Evolutionary conservation across 495 filamentous ascomycete genomes (phyloP).

Genomic region (Tetracladium marchalianum): DNA sequence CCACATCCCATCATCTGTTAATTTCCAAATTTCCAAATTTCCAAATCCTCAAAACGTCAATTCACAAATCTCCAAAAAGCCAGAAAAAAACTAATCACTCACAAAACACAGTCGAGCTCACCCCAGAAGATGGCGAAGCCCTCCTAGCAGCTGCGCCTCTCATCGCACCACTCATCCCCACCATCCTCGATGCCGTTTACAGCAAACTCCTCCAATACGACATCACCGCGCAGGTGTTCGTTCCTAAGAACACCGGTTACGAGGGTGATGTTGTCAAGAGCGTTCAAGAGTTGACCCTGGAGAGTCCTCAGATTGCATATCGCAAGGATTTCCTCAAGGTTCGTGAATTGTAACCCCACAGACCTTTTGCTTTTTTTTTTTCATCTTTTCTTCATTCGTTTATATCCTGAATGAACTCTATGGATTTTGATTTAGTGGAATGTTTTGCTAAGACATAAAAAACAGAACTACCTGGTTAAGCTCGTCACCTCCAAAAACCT

Average conservation of each 20-base stretch:
- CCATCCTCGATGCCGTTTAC: conserved; percentile 28
- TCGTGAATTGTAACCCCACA: background rate
- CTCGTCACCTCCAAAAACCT: conserved; percentile 16
- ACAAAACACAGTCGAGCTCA: conserved; percentile 19
- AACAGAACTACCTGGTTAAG: conserved; percentile 19
- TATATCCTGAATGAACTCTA: background rate
- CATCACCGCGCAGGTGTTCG: conserved; percentile 30
- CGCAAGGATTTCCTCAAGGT: conserved; percentile 29
- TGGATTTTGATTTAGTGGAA: background rate
- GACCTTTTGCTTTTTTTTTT: too few species aligned
- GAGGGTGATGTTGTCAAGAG: conserved; percentile 19
- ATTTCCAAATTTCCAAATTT: too few species aligned
- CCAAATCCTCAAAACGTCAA: too few species aligned
- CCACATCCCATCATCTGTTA: too few species aligned
- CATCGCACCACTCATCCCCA: conserved; percentile 25
- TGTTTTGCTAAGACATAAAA: background rate
- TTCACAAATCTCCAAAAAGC: too few species aligned
- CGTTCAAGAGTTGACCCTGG: conserved; percentile 19
- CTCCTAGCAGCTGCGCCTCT: conserved; percentile 23
- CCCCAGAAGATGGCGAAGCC: conserved; percentile 19
- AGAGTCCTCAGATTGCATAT: conserved; percentile 30
- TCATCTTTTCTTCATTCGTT: too few species aligned
- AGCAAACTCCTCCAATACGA: conserved; percentile 28
- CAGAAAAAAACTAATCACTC: too few species aligned
- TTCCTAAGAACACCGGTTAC: conserved; percentile 28